These are phyloP conservation scores for Stephania japonica DNA, from an alignment of 164 flowering plant genomes.

Conservation along the genomic window DNA sequence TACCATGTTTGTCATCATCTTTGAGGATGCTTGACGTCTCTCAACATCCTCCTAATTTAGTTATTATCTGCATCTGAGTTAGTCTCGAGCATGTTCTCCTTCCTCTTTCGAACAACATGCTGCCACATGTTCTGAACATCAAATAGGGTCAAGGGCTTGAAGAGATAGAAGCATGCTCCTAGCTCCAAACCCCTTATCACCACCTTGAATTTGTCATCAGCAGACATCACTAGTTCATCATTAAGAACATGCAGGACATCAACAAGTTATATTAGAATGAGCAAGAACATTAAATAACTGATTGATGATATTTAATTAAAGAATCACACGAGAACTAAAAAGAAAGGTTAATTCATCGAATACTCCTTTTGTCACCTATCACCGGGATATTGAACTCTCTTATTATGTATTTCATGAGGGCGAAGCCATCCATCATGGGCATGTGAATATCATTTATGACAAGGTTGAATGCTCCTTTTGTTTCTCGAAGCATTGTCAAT, in stretches of 20 bases:
- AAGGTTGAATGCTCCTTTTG: slow-evolving; percentile 11
- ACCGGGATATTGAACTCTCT: slow-evolving; percentile 8
- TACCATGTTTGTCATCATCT: neutral
- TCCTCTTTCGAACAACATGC: slow-evolving; percentile 2
- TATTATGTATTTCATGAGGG: slow-evolving; percentile 10
- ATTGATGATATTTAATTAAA: no score
- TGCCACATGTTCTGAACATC: slow-evolving; percentile 11
- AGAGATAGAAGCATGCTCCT: slow-evolving; percentile 21
- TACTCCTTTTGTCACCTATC: slow-evolving; percentile 14
- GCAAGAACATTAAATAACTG: no score
- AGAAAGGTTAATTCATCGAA: no score
- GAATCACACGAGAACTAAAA: no score
- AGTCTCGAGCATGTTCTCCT: neutral
- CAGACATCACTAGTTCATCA: slow-evolving; percentile 19
- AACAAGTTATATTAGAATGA: no score
- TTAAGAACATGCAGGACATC: neutral
- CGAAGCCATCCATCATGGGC: slow-evolving; percentile 18
- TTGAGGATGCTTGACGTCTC: neutral
- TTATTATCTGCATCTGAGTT: neutral
- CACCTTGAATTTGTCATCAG: neutral
- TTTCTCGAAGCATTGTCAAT: slow-evolving; percentile 11
- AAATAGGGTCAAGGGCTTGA: neutral
- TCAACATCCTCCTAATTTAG: neutral
- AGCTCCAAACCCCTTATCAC: slow-evolving; percentile 4
- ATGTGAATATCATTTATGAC: slow-evolving; percentile 20